Evolutionary conservation across 345 rosid genomes (phyloP), one percentile per base, ranked within the genome.

Genomic region (Citrus mangshanensis): DNA sequence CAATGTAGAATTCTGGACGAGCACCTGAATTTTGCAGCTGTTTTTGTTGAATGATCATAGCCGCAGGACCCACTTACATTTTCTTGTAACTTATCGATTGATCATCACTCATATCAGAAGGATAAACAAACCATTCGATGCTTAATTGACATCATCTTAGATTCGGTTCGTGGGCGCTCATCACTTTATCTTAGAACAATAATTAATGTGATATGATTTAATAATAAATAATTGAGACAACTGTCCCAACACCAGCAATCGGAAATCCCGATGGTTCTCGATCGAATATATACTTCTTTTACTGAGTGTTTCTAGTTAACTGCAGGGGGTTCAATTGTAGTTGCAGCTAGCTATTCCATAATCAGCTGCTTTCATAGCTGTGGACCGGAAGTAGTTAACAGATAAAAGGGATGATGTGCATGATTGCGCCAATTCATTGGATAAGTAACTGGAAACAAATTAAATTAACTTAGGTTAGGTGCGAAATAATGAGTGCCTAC

Each of bases 401-500:
- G 56, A 30, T 42, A 18, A 40, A 18, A 68, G 40, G 10, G 34
- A n/a, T 3, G 58, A 60, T 61, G 9, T 25, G 68, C 68, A 61
- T 74, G 77, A 61, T 74, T 60, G 40, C 1, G 35, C 38, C 10
- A 60, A 61, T 64, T 64, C 46, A 25, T 56, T 32, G 14, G 62
- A 56, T 22, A 2, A 21, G 75, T 72, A 6, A 58, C 34, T 63
- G 62, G 21, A 30, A 64, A 46, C 25, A 27, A 64, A 73, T 24
- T 64, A 27, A 64, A 73, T 16, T 64, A 71, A 72, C 40, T 30
- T 25, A 78, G 59, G 66, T 81, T 68, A 77, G 86, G 80, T 81
- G 55, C 74, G 68, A 34, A 55, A 84, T 77, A 28, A 79, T 81
- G 71, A 64, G 77, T 25, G 19, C 35, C 81, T 75, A 72, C 18